Percentiles rank a stretch among this genome's conserved stretches.
Evolutionary conservation across 257 asterid genomes (phyloP).

Genomic region (Cynanchum wilfordii): DNA sequence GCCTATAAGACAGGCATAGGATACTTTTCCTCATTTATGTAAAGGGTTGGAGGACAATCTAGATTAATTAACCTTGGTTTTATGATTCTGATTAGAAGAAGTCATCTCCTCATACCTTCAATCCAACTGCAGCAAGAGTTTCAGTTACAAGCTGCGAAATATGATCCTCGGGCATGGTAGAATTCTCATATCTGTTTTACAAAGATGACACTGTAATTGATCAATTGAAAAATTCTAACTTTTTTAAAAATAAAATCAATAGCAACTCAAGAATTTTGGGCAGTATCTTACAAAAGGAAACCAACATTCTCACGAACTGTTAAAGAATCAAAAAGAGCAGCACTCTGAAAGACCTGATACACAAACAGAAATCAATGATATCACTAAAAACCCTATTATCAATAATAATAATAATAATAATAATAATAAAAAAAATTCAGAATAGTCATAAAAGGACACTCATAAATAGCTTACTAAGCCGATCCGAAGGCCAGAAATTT

Average conservation of each 20-base stretch:
- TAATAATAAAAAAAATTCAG: background rate
- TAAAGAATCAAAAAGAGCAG: constrained; percentile 95
- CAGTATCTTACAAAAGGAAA: constrained; percentile 74
- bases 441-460: background rate
- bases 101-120: constrained; percentile 59
- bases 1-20: background rate
- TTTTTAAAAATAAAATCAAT: background rate
- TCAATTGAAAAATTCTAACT: background rate
- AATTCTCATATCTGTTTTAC: constrained; percentile 76
- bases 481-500: constrained; percentile 91
- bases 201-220: constrained; percentile 5
- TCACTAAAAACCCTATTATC: background rate
- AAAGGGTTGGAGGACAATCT: background rate
- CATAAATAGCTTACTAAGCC: constrained; percentile 69
- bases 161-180: constrained; percentile 79
- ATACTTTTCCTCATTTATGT: background rate
- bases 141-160: constrained; percentile 83
- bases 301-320: constrained; percentile 98
- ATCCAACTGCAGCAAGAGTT: constrained; percentile 95
- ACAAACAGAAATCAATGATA: constrained; percentile 17
- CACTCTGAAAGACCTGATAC: constrained; percentile 94
- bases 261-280: constrained; percentile 9
- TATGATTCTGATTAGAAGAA: background rate
- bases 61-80: background rate
- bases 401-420: too few species aligned